A percentile compares a stretch with the other conserved stretches of the same genome.
These are phyloP conservation scores for Nigrospora osmanthi DNA, from an alignment of 2,329 filamentous ascomycete genomes.

Conservation along the genomic window DNA sequence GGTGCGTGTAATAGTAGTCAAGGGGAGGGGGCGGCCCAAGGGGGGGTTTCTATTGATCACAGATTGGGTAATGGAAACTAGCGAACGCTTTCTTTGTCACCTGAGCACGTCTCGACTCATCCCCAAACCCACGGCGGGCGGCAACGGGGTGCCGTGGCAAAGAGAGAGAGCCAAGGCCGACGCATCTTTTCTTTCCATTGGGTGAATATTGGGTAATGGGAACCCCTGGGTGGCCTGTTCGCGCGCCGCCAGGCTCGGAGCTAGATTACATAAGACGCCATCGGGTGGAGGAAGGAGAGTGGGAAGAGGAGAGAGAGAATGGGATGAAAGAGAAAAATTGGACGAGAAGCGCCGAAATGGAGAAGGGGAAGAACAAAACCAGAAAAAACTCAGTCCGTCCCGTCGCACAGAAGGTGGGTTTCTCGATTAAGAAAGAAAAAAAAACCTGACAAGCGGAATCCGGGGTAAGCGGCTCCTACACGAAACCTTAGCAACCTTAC, in stretches of 20 bases:
- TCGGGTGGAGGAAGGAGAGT: neutral
- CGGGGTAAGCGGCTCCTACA: too few species aligned
- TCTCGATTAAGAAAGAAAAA: too few species aligned
- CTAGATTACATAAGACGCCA: neutral
- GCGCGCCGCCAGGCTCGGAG: neutral
- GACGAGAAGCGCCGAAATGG: too few species aligned
- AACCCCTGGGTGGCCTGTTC: neutral
- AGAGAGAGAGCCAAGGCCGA: conserved; percentile 1
- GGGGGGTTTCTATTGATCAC: conserved; percentile 18
- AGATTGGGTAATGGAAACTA: conserved; percentile 43
- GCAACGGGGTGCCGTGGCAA: conserved; percentile 9
- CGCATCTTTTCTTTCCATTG: conserved; percentile 3
- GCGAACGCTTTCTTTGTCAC: conserved; percentile 27
- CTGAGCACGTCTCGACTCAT: conserved; percentile 18
- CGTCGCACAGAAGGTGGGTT: too few species aligned
- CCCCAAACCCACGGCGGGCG: conserved; percentile 12
- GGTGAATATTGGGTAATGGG: conserved; percentile 6
- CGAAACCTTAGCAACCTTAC: too few species aligned
- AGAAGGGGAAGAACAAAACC: too few species aligned
- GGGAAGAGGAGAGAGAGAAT: too few species aligned
- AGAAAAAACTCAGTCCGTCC: too few species aligned
- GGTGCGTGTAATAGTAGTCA: neutral
- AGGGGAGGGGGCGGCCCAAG: neutral
- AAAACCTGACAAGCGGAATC: too few species aligned
- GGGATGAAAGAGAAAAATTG: neutral